phyloP scores from a whole-genome alignment of 2,329 filamentous ascomycete genomes.

The Cercospora sp. region DNA sequence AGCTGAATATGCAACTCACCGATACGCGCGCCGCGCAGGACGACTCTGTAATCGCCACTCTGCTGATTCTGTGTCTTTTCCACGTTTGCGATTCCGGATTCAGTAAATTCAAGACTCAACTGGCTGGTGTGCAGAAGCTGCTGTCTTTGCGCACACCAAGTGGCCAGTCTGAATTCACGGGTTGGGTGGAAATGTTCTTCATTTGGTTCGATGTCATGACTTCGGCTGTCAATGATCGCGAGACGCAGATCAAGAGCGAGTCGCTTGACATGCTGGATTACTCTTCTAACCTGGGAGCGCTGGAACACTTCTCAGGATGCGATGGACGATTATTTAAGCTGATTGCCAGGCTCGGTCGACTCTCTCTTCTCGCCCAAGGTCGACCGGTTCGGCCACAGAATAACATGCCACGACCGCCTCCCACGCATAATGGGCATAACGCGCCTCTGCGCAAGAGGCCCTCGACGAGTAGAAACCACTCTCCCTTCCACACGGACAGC shows the following conservation, averaged over 20 bases:
- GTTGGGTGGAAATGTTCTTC: constrained; percentile 91
- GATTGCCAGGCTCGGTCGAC: constrained; percentile 76
- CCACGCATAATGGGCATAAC: neutral
- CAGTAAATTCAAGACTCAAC: constrained; percentile 89
- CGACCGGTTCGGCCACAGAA: constrained; percentile 43
- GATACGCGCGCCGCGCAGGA: constrained; percentile 73
- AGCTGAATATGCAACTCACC: constrained; percentile 80
- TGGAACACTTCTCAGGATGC: constrained; percentile 85
- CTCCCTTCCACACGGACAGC: constrained; percentile 52
- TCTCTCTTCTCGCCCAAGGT: constrained; percentile 79
- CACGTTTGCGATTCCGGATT: constrained; percentile 92
- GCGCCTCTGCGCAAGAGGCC: constrained; percentile 12
- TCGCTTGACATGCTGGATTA: constrained; percentile 64
- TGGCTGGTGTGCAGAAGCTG: constrained; percentile 89
- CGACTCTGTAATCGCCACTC: constrained; percentile 83
- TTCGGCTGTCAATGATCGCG: constrained; percentile 86
- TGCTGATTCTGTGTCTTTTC: constrained; percentile 86
- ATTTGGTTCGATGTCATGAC: constrained; percentile 94
- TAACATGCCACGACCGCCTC: constrained; percentile 12
- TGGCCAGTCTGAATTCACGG: constrained; percentile 64
- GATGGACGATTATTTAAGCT: constrained; percentile 84
- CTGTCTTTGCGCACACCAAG: constrained; percentile 70
- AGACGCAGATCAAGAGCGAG: constrained; percentile 70
- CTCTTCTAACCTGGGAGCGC: constrained; percentile 66
- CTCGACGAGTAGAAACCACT: constrained; percentile 13